phyloP scores from a whole-genome alignment of 2,329 filamentous ascomycete genomes.

The Hypoxylon sp. region DNA sequence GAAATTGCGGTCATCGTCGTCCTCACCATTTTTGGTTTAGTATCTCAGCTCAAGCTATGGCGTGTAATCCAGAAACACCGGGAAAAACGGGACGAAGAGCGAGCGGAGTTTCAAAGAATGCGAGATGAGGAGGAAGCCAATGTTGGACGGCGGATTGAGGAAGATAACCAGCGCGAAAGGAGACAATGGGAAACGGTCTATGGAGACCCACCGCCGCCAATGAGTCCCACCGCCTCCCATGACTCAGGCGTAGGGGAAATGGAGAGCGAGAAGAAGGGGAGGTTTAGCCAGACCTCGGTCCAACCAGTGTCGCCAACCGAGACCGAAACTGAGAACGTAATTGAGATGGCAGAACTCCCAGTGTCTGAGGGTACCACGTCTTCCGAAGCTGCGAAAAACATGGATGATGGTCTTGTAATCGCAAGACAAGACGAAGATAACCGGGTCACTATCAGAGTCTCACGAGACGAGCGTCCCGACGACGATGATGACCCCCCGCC shows the following conservation, averaged over 20 bases:
- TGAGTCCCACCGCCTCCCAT: constrained; percentile 56
- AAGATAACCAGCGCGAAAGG: constrained; percentile 72
- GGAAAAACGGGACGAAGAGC: constrained; percentile 66
- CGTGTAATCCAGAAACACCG: constrained; percentile 78
- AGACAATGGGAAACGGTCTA: constrained; percentile 84
- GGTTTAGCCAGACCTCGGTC: constrained; percentile 55
- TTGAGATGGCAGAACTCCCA: constrained; percentile 70
- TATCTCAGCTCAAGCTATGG: constrained; percentile 91
- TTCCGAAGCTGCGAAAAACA: constrained; percentile 33
- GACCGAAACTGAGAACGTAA: constrained; percentile 60
- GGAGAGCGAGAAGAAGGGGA: constrained; percentile 60
- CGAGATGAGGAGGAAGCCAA: constrained; percentile 75
- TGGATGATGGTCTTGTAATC: constrained; percentile 59
- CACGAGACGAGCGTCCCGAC: constrained; percentile 63
- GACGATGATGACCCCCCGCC: constrained; percentile 39
- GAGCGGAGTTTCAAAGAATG: constrained; percentile 62
- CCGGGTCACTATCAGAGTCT: constrained; percentile 68
- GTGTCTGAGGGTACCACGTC: constrained; percentile 50
- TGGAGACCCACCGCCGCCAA: constrained; percentile 64
- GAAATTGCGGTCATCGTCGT: constrained; percentile 86
- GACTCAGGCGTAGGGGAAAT: constrained; percentile 68
- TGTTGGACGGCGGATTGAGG: constrained; percentile 76
- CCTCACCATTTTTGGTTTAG: constrained; percentile 79
- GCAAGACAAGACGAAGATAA: constrained; percentile 60
- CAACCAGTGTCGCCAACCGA: constrained; percentile 56